Conservation (phyloP, 768 basidiomycete genomes). For the Boletus patriciae region DNA sequence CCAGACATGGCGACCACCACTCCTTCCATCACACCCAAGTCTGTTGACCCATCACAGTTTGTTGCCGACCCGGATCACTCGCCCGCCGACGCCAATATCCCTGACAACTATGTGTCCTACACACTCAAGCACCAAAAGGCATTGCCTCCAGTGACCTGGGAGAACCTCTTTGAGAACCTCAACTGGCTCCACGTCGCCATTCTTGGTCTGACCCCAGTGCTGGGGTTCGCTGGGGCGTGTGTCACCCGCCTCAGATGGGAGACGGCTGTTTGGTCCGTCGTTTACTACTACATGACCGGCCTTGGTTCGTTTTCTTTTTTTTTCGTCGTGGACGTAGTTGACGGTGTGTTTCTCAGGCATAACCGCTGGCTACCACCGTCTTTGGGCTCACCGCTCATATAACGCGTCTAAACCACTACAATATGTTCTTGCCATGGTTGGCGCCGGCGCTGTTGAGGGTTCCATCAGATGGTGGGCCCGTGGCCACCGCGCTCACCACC, state of each 20-base stretch:
- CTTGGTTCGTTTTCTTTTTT: constrained; percentile 61
- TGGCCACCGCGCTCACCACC: constrained; percentile 95
- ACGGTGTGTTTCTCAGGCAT: constrained; percentile 53
- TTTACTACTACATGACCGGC: constrained; percentile 80
- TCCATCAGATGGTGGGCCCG: constrained; percentile 99
- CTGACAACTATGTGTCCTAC: constrained; percentile 81
- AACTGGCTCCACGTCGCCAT: constrained; percentile 77
- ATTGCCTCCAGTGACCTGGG: constrained; percentile 65
- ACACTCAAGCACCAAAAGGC: constrained; percentile 68
- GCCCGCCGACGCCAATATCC: constrained; percentile 59
- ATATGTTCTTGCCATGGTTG: constrained; percentile 79
- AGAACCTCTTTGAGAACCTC: constrained; percentile 59
- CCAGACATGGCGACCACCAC: constrained; percentile 16
- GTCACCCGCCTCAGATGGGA: constrained; percentile 67
- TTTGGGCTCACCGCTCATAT: constrained; percentile 96
- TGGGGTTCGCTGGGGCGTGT: constrained; percentile 71
- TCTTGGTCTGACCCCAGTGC: constrained; percentile 68
- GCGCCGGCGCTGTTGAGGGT: constrained; percentile 92
- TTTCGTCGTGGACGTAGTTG: constrained; percentile 28
- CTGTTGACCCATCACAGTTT: constrained; percentile 6
- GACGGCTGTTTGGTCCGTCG: constrained; percentile 66
- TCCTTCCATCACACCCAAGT: constrained; percentile 11
- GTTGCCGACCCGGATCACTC: constrained; percentile 29
- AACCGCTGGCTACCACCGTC: constrained; percentile 93
- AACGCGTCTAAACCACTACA: constrained; percentile 87